Base-by-base conservation (phyloP, 495 filamentous ascomycete genomes). In the Massariosphaeria phaeospora region DNA sequence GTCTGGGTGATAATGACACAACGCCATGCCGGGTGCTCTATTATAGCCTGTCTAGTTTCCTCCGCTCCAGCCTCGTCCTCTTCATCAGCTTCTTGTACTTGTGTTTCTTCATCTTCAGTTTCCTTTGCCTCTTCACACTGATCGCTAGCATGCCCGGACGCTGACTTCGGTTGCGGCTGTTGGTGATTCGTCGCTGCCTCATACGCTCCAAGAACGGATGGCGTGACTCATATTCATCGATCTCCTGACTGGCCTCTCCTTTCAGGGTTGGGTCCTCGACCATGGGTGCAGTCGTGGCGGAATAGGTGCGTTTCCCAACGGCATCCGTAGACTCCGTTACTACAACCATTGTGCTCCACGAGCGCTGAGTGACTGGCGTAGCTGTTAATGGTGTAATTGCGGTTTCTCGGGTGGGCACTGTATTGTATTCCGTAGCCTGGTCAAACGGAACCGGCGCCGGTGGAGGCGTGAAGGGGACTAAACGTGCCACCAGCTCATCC, bases 101-200 rank as follows among this genome's bases (percentile, higher is more conserved):
- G 76, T 97, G 91, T 79, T 97, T 98, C 88, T 98, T 98, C 91
- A 98, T 98, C 81, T 91, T 95, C 68, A 91, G 73, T 73, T 87
- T 89, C 65, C 89, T 77, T 57, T 89, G 85, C 71, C 94, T 78
- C 72, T 82, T 85, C 53, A 96, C 93, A 70, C 87, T 93, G 63
- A 99, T 86, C 44, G 62, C 29, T 21, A 61, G 25, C 65, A 69
- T 68, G 45, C 51, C 44, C 46, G 57, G 48, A 42, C 47, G 45
- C 21, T 15, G 40, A 23, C 39, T 52, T 40, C 31, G 55, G 42
- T 56, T 48, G 31, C 34, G 44, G 46, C 30, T 41, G 39, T 58
- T 51, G 24, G 40, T 33, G 26, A 49, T 38, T 43, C 63, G 48
- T 26, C 68, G 65, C 33, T 59, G 52, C 12, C 45, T 60, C 70